phyloP scores from a whole-genome alignment of 768 basidiomycete genomes.

The Termitomyces sp. region DNA sequence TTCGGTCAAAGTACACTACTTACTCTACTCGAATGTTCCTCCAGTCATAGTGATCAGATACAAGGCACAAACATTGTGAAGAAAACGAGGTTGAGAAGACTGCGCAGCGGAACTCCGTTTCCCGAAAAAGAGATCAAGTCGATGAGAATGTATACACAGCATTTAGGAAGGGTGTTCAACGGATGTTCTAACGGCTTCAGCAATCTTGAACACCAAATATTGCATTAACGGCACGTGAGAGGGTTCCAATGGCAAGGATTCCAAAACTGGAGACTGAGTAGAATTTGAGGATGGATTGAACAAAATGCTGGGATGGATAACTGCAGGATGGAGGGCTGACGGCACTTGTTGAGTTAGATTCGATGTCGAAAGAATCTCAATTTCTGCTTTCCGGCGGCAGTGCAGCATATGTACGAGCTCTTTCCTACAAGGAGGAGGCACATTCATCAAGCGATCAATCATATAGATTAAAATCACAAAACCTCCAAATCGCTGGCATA shows the following conservation, averaged over 20 bases:
- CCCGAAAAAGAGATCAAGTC: not conserved
- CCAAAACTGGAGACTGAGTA: not conserved
- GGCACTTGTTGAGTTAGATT: not conserved
- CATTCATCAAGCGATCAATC: not conserved
- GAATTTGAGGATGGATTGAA: conserved; percentile 1
- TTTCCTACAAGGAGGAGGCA: conserved; percentile 39
- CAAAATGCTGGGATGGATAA: conserved; percentile 3
- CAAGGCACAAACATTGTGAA: not conserved
- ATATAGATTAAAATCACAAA: conserved; percentile 3
- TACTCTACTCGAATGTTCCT: not conserved
- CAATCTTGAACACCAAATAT: conserved; percentile 21
- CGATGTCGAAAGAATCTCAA: conserved; percentile 55
- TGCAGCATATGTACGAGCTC: conserved; percentile 81
- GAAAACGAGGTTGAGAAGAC: not conserved
- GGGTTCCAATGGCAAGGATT: conserved; percentile 4
- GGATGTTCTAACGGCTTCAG: conserved; percentile 10
- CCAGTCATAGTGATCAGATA: not conserved
- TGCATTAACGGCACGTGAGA: conserved; percentile 16
- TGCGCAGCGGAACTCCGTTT: conserved; percentile 5
- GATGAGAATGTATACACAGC: conserved; percentile 1
- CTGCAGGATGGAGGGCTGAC: not conserved
- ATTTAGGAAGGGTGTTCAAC: conserved; percentile 4
- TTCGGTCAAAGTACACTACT: not conserved
- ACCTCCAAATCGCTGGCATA: conserved; percentile 69
- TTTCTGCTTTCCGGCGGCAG: conserved; percentile 86